Conservation (phyloP, 305 asterid genomes). For the Andrographis paniculata region DNA sequence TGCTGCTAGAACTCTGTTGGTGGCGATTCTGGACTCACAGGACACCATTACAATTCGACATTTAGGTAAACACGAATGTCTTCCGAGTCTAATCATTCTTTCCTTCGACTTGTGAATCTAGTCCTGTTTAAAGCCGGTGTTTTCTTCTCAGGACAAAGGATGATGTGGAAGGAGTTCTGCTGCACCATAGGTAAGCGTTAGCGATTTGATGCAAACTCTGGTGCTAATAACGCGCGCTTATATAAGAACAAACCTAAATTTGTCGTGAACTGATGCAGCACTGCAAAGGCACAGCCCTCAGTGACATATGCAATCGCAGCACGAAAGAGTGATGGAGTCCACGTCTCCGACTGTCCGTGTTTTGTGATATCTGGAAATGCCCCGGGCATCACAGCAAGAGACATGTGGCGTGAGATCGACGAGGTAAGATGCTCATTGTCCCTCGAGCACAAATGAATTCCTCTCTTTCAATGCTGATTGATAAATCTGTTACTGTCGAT, state of each 20-base stretch:
- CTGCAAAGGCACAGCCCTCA: slow-evolving; percentile 67
- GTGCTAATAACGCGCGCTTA: too few species aligned
- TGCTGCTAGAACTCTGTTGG: slow-evolving; percentile 83
- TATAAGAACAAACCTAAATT: too few species aligned
- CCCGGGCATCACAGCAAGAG: slow-evolving; percentile 68
- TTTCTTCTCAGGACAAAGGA: slow-evolving; percentile 51
- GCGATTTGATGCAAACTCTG: too few species aligned
- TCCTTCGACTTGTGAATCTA: slow-evolving; percentile 2
- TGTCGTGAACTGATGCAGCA: slow-evolving; percentile 39
- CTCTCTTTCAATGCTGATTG: too few species aligned
- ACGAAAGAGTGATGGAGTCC: slow-evolving; percentile 60
- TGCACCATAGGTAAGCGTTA: slow-evolving; percentile 83
- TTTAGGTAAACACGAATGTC: slow-evolving; percentile 40
- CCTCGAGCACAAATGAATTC: too few species aligned
- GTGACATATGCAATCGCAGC: slow-evolving; percentile 86
- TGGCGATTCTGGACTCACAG: slow-evolving; percentile 84
- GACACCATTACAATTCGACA: slow-evolving; percentile 73
- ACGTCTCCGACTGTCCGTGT: slow-evolving; percentile 78
- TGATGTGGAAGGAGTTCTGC: slow-evolving; percentile 58
- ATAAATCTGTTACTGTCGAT: too few species aligned
- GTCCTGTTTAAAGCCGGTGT: slow-evolving; percentile 22
- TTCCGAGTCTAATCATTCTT: slow-evolving; percentile 8
- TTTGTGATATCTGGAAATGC: slow-evolving; percentile 80
- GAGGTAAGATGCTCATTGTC: slow-evolving; percentile 40
- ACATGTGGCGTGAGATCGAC: slow-evolving; percentile 89